phyloP scores from a whole-genome alignment of 2,329 filamentous ascomycete species.

The Apiospora saccharicola region DNA sequence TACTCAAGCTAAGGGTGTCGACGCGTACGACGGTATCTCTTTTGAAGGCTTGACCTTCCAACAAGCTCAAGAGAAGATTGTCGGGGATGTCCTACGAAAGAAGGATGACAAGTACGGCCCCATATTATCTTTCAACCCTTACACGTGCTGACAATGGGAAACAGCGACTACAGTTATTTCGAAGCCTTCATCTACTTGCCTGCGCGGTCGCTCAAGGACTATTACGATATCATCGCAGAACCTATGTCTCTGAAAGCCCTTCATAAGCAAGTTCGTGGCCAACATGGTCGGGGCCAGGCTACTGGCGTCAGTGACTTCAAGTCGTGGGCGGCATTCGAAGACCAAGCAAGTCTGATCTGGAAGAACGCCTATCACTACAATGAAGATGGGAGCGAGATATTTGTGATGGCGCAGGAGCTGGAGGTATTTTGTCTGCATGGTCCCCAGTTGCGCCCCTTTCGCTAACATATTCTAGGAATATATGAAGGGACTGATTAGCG shows the following conservation, averaged over 20 bases:
- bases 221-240: constrained; percentile 83
- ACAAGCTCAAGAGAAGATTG: constrained; percentile 84
- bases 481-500: constrained; percentile 72
- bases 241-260: constrained; percentile 81
- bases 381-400: constrained; percentile 89
- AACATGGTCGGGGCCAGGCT: constrained; percentile 70
- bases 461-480: constrained; percentile 59
- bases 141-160: constrained; percentile 43
- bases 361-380: constrained; percentile 89
- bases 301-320: constrained; percentile 75
- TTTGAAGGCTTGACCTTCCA: constrained; percentile 82
- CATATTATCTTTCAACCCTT: constrained; percentile 26
- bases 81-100: constrained; percentile 76
- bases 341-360: constrained; percentile 84
- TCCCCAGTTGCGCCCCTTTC: constrained; percentile 24
- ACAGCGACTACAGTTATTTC: constrained; percentile 73
- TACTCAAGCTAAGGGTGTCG: constrained; percentile 49
- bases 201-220: constrained; percentile 78
- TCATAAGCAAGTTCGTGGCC: constrained; percentile 78
- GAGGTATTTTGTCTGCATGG: constrained; percentile 61
- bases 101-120: constrained; percentile 68
- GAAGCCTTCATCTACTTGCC: constrained; percentile 82
- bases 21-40: constrained; percentile 61
- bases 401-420: constrained; percentile 76
- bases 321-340: constrained; percentile 82